Evolutionary conservation across 176 grass and related monocot species (phyloP).

Genomic region (Poa annua): DNA sequence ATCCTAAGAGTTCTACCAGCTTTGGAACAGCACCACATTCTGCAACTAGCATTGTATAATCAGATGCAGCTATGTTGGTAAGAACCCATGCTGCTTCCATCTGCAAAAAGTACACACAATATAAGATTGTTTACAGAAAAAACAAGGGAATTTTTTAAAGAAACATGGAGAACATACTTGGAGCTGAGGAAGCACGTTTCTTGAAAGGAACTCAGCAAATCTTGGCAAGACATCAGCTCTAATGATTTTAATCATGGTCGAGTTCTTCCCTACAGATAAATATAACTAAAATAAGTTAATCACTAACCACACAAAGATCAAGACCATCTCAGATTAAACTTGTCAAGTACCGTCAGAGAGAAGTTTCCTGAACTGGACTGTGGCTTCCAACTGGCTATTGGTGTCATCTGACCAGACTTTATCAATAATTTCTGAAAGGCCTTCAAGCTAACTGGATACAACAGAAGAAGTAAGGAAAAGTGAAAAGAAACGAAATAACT

Average conservation of each 20-base stretch:
- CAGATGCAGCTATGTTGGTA: constrained; percentile 86
- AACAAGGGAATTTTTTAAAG: not conserved
- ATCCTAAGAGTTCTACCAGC: constrained; percentile 70
- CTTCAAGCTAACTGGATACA: constrained; percentile 69
- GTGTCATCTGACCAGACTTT: constrained; percentile 70
- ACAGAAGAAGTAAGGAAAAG: constrained; percentile 43
- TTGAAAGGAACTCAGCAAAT: constrained; percentile 79
- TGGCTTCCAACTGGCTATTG: constrained; percentile 67
- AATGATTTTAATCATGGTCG: constrained; percentile 70
- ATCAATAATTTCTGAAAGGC: constrained; percentile 59
- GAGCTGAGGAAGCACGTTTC: constrained; percentile 63
- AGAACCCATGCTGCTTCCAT: constrained; percentile 82
- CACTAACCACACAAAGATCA: constrained; percentile 12
- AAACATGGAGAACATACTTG: constrained; percentile 48
- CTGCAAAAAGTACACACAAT: constrained; percentile 41
- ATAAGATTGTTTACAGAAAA: constrained; percentile 2
- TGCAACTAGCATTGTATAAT: constrained; percentile 73
- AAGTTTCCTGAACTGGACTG: constrained; percentile 73
- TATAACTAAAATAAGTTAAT: not conserved
- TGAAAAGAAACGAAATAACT: constrained; percentile 28
- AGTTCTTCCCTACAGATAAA: constrained; percentile 54
- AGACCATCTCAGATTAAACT: not conserved
- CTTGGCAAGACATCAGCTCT: constrained; percentile 64
- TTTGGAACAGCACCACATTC: constrained; percentile 65
- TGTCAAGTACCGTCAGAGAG: constrained; percentile 67